These are phyloP conservation scores for Erythrophleum ivorense DNA, from an alignment of 331 rosid genomes.

Conservation along the genomic window DNA sequence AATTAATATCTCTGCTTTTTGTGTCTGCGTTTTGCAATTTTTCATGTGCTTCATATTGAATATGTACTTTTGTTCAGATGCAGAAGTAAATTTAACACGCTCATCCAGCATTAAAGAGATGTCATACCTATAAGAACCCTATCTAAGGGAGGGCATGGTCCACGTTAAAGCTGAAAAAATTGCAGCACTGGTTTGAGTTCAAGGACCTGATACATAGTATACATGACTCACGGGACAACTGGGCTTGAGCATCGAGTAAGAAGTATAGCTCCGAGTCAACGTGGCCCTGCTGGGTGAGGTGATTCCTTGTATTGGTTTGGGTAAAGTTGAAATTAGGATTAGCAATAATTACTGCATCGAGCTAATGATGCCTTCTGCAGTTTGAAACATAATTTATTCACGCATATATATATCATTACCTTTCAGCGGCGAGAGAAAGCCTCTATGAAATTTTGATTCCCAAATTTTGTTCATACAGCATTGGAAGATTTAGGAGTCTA, in stretches of 20 bases:
- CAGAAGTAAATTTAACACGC: conserved; percentile 25
- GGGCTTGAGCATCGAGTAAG: conserved; percentile 26
- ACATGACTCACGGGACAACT: conserved; percentile 16
- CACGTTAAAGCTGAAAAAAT: conserved; percentile 12
- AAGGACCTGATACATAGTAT: conserved; percentile 37
- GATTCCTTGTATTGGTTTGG: conserved; percentile 34
- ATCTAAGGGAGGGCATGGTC: not conserved
- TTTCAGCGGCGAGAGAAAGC: conserved; percentile 35
- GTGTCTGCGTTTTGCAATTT: not conserved
- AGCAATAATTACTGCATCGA: conserved; percentile 37
- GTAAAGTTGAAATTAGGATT: conserved; percentile 7
- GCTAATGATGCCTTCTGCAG: conserved; percentile 26
- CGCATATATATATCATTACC: not conserved
- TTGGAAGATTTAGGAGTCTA: not conserved
- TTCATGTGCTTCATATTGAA: not conserved
- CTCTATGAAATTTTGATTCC: conserved; percentile 45
- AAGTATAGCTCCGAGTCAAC: conserved; percentile 28
- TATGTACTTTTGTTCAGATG: conserved; percentile 27
- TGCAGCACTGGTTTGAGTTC: conserved; percentile 27
- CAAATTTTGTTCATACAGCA: conserved; percentile 8
- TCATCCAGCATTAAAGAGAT: conserved; percentile 30
- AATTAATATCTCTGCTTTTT: not conserved
- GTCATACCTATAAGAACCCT: not conserved
- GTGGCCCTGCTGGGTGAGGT: conserved; percentile 9
- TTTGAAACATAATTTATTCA: conserved; percentile 14